Base-by-base conservation (phyloP, 2,329 filamentous ascomycete species). In the Tolypocladium album region DNA sequence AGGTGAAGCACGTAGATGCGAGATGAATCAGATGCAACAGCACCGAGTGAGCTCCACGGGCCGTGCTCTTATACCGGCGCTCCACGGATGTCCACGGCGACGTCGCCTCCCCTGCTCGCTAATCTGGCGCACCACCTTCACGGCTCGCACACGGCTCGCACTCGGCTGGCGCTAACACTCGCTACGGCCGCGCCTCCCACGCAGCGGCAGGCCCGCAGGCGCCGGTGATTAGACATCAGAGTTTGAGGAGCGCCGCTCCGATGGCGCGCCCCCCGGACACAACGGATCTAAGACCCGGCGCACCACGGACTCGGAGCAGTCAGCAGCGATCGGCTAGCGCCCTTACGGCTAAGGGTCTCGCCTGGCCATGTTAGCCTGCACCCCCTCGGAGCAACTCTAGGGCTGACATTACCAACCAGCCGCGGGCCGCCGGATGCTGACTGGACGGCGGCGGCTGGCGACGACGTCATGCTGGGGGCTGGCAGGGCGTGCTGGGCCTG, bases 321-420 rank as follows among this genome's bases (percentile, higher is more conserved):
- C 45, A 47, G 22, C 45, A 47, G 13, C 20, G 22, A 27, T 17
- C 22, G 45, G 3, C 47, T 31, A 50, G 47, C 13, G 24, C 47
- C 47, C 47, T 31, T 50, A 17, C 47, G 47, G 47, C 24, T 50
- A 50, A 15, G 47, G 13, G 24, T 31, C 3, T 27, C 1, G 12
- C 1, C 15, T 20, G 6, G 17, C 22, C 27, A n/a, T 34, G 47
- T 34, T 34, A 34, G 27, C 50, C 17, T 53, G 27, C 17, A 13
- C 27, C 4, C 4, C 1, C 15, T 57, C 55, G 55, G 55, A 31
- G 15, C 39, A 57, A 64, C 57, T 61, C 15, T 53, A 31, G 36
- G 57, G 58, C 52, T 43, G 43, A 55, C 58, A 64, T 69, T 69
- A 69, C 65, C 65, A 69, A 67, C 50, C 50, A 53, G 17, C n/a